Conservation (phyloP, 202 grass and related monocot species). For the Musa balbisiana region DNA sequence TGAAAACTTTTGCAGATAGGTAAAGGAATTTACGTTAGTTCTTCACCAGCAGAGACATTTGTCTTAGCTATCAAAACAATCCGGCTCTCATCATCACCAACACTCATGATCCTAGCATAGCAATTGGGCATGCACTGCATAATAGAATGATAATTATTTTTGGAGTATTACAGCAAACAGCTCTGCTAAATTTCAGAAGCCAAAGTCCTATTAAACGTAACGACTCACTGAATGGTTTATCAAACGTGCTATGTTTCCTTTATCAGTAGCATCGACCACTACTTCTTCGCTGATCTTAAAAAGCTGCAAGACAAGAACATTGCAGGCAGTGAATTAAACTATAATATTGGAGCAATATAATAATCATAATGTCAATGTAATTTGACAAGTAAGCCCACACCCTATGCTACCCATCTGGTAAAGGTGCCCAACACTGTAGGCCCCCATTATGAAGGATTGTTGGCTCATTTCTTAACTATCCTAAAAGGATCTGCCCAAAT, state of each 20-base stretch:
- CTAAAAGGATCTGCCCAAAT: no score
- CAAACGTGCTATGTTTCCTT: conserved; percentile 83
- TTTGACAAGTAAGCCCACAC: no score
- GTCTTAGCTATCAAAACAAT: conserved; percentile 94
- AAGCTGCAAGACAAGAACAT: conserved; percentile 45
- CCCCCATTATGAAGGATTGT: no score
- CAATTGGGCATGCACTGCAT: conserved; percentile 91
- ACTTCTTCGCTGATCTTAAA: conserved; percentile 99
- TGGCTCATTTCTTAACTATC: no score
- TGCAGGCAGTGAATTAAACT: conserved; percentile 17
- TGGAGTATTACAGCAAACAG: background rate
- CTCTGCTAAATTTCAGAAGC: conserved; percentile 13
- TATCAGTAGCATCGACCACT: conserved; percentile 95
- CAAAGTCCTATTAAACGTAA: conserved; percentile 9
- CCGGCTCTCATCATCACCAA: conserved; percentile 85
- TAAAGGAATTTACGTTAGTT: conserved; percentile 59
- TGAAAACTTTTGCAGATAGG: conserved; percentile 2
- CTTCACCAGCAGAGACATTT: conserved; percentile 74
- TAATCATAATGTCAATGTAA: no score
- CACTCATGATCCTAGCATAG: conserved; percentile 98
- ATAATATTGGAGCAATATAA: conserved; percentile 1
- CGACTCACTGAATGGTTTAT: conserved; percentile 96
- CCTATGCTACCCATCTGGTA: no score
- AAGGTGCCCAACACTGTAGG: no score
- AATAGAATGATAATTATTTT: background rate